phyloP scores from a whole-genome alignment of 805 yeast species.

The Candida palmyrensis region DNA sequence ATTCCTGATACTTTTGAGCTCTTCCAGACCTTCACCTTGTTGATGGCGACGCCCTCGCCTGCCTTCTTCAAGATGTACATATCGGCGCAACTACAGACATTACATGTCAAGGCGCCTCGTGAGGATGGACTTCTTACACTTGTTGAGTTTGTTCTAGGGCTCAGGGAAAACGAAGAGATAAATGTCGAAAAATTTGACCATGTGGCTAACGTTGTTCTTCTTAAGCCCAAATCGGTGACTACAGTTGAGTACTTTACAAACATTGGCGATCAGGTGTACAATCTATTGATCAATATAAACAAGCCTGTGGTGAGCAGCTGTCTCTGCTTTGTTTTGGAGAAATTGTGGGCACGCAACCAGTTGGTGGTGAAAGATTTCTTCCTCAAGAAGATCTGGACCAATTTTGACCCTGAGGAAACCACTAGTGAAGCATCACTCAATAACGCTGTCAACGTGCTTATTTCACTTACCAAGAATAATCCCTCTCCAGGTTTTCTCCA shows the following conservation, averaged over 20 bases:
- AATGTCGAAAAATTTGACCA: slow-evolving; percentile 61
- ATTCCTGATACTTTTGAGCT: slow-evolving; percentile 65
- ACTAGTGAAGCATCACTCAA: slow-evolving; percentile 46
- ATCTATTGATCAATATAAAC: slow-evolving; percentile 52
- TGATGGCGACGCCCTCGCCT: slow-evolving; percentile 47
- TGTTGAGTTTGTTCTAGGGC: slow-evolving; percentile 72
- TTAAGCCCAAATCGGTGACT: slow-evolving; percentile 52
- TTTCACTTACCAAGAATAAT: slow-evolving; percentile 50
- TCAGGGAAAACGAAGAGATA: slow-evolving; percentile 67
- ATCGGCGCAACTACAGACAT: slow-evolving; percentile 42
- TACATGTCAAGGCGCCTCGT: slow-evolving; percentile 49
- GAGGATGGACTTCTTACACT: slow-evolving; percentile 67
- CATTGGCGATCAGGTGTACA: slow-evolving; percentile 63
- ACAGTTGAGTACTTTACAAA: slow-evolving; percentile 48
- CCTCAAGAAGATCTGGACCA: slow-evolving; percentile 44
- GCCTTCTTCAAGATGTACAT: slow-evolving; percentile 43
- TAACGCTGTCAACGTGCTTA: slow-evolving; percentile 58
- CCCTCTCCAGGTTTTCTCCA: slow-evolving; percentile 19
- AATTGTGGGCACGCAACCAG: slow-evolving; percentile 46
- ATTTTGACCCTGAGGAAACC: slow-evolving; percentile 31
- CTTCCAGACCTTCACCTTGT: slow-evolving; percentile 52
- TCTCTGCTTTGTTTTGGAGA: slow-evolving; percentile 49
- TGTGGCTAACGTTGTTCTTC: slow-evolving; percentile 58
- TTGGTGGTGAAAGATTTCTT: slow-evolving; percentile 55
- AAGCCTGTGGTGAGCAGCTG: slow-evolving; percentile 57